Conservation (phyloP, 2,329 filamentous ascomycete species). For the Cladophialophora yegresii region DNA sequence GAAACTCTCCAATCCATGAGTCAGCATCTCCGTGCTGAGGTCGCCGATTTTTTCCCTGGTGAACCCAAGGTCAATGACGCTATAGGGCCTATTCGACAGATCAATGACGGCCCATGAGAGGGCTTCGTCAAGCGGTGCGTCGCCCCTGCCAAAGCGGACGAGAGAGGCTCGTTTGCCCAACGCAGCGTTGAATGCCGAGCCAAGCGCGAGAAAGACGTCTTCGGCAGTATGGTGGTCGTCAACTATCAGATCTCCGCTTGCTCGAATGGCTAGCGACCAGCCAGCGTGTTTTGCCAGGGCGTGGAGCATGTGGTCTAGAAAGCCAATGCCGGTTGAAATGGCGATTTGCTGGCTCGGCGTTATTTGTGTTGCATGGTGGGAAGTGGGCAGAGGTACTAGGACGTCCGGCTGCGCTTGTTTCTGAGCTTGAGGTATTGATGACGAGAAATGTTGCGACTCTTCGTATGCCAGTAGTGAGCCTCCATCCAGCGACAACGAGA, state of each 20-base stretch:
- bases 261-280: constrained; percentile 82
- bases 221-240: constrained; percentile 99
- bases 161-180: constrained; percentile 78
- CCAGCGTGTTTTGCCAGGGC: constrained; percentile 93
- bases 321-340: constrained; percentile 91
- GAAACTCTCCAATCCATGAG: constrained; percentile 92
- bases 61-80: constrained; percentile 79
- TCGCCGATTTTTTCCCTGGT: constrained; percentile 91
- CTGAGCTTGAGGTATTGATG: constrained; percentile 32
- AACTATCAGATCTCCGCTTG: constrained; percentile 89
- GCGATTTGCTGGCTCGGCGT: constrained; percentile 83
- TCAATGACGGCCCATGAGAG: constrained; percentile 92
- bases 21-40: constrained; percentile 93
- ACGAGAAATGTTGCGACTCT: constrained; percentile 29
- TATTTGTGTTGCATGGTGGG: constrained; percentile 79
- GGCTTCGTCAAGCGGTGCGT: constrained; percentile 92
- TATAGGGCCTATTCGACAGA: constrained; percentile 86
- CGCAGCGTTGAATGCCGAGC: constrained; percentile 77
- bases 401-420: constrained; percentile 49
- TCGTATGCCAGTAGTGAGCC: constrained; percentile 52
- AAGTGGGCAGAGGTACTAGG: constrained; percentile 44
- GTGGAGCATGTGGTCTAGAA: constrained; percentile 98
- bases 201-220: constrained; percentile 90
- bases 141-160: constrained; percentile 86
- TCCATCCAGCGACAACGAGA: constrained; percentile 91